Percentiles rank a stretch among this genome's conserved stretches.
These are phyloP conservation scores for Acephala macrosclerotiorum DNA, from an alignment of 2,329 filamentous ascomycete genomes.

Conservation along the genomic window DNA sequence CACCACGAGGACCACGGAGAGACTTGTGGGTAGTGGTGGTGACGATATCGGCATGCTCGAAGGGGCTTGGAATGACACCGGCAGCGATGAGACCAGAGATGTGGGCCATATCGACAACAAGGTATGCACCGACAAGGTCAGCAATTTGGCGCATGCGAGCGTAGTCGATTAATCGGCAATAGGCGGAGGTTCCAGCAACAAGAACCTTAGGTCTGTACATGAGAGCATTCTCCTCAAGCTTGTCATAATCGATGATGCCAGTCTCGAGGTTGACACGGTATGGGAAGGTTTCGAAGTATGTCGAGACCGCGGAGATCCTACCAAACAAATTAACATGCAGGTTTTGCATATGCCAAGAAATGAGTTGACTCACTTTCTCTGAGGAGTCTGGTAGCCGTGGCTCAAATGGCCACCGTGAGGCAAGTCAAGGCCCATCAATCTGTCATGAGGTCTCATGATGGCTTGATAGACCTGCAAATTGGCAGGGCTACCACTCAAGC, in stretches of 20 bases:
- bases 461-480: conserved; percentile 99
- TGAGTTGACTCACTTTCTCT: conserved; percentile 73
- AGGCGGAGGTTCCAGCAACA: conserved; percentile 95
- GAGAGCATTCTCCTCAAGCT: conserved; percentile 85
- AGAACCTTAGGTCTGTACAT: conserved; percentile 97
- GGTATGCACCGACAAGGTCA: conserved; percentile 91
- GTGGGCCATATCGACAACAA: conserved; percentile 98
- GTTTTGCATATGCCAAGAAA: conserved; percentile 5
- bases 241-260: conserved; percentile 96
- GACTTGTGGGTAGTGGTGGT: conserved; percentile 99
- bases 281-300: conserved; percentile 98
- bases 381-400: conserved; percentile 96
- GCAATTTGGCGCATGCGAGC: conserved; percentile 95
- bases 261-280: conserved; percentile 91
- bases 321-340: conserved; percentile 31
- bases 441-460: conserved; percentile 92
- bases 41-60: conserved; percentile 91
- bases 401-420: conserved; percentile 96
- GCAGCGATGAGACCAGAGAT: conserved; percentile 96
- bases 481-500: conserved; percentile 89
- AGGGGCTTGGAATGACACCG: conserved; percentile 91
- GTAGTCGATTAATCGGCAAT: conserved; percentile 98
- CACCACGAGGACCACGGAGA: conserved; percentile 93
- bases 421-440: conserved; percentile 96
- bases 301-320: conserved; percentile 92